Conservation (phyloP, 345 rosid species). For the Excoecaria agallocha region DNA sequence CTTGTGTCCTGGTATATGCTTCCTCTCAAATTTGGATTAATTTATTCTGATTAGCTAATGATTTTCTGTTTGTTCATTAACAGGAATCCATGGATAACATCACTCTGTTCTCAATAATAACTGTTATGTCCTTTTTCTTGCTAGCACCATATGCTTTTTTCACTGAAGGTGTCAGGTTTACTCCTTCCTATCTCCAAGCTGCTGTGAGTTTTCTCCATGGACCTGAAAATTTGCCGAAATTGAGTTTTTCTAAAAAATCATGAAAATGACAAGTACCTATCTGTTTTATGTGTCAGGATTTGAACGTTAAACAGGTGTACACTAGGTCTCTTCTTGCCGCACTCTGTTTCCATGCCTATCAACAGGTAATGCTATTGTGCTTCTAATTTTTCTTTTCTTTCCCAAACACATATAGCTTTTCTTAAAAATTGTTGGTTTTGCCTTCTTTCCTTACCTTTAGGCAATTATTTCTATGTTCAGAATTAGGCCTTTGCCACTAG, state of each 20-base stretch:
- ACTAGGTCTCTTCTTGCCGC: conserved; percentile 75
- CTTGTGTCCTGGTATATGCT: background rate
- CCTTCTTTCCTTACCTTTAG: too few relatives aligned
- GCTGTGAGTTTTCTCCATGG: conserved; percentile 54
- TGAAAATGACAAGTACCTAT: conserved; percentile 3
- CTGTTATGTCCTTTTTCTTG: conserved; percentile 82
- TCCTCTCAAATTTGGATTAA: background rate
- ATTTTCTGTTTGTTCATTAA: conserved; percentile 13
- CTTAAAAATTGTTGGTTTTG: background rate
- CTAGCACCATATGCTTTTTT: conserved; percentile 76
- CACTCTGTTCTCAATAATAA: conserved; percentile 95
- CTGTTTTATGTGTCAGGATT: conserved; percentile 45
- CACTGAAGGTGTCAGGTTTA: conserved; percentile 85
- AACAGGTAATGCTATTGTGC: conserved; percentile 58
- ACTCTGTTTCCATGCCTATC: conserved; percentile 94
- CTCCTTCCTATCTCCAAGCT: conserved; percentile 78
- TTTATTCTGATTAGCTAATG: conserved; percentile 7
- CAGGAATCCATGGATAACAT: conserved; percentile 98
- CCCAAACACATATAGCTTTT: background rate
- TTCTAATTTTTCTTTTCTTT: background rate
- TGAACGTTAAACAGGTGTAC: conserved; percentile 64
- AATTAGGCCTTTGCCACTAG: background rate
- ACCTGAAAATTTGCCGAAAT: background rate
- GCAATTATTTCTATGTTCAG: background rate
- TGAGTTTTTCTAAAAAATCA: background rate